Evolutionary conservation across 805 yeast species (phyloP).

Genomic region (Yarrowia yakushimensis): DNA sequence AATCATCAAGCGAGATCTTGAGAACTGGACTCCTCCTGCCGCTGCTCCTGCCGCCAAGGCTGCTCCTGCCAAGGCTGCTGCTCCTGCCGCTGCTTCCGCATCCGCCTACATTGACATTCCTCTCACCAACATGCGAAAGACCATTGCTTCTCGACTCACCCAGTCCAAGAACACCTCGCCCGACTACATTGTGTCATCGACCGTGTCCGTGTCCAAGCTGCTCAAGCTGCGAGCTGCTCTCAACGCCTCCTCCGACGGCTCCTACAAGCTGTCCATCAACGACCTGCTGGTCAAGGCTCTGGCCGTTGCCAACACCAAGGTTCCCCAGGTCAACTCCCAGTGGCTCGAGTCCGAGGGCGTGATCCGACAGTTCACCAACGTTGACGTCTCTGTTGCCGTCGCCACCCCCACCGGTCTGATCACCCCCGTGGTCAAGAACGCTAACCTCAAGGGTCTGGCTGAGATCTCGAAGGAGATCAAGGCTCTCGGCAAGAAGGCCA

Average conservation of each 20-base stretch:
- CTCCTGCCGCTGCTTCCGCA: conserved; percentile 48
- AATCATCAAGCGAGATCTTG: conserved; percentile 87
- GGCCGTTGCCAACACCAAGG: conserved; percentile 82
- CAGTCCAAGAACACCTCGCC: conserved; percentile 86
- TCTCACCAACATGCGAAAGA: conserved; percentile 86
- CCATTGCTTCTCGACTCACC: conserved; percentile 83
- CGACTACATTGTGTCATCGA: conserved; percentile 85
- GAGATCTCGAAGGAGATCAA: conserved; percentile 79
- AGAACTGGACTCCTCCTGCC: conserved; percentile 53
- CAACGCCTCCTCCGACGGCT: conserved; percentile 78
- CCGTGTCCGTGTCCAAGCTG: conserved; percentile 81
- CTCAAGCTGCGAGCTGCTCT: conserved; percentile 88
- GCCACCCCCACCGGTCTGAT: conserved; percentile 96
- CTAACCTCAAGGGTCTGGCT: conserved; percentile 81
- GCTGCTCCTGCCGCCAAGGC: conserved; percentile 28
- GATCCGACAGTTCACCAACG: conserved; percentile 85
- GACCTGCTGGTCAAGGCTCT: conserved; percentile 93
- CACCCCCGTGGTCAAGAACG: conserved; percentile 91
- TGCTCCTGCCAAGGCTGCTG: conserved; percentile 36
- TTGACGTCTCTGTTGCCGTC: conserved; percentile 97
- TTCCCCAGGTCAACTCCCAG: conserved; percentile 90
- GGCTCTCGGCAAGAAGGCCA: conserved; percentile 94
- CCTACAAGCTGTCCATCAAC: conserved; percentile 87
- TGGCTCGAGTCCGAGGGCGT: conserved; percentile 88
- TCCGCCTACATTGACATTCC: conserved; percentile 77